Conservation (phyloP, 2,329 filamentous ascomycete genomes). For the Thelonectria discophora region DNA sequence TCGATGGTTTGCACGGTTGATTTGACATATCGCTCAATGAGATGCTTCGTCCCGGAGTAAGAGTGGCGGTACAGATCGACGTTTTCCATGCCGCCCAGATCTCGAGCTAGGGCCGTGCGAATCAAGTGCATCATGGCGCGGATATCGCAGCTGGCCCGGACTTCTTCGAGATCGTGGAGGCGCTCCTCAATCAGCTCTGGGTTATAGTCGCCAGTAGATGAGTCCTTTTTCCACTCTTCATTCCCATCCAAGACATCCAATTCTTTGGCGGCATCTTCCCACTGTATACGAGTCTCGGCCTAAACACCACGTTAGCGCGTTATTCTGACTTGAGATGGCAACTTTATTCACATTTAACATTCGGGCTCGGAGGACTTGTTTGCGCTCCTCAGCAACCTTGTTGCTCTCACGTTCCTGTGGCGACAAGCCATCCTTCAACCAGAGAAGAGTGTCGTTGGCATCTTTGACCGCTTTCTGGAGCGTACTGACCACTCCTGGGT, state of each 20-base stretch:
- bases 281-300: constrained; percentile 75
- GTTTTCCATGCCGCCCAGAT: constrained; percentile 87
- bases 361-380: constrained; percentile 68
- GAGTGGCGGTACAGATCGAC: constrained; percentile 83
- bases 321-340: neutral
- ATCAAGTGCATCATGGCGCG: constrained; percentile 81
- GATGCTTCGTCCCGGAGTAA: constrained; percentile 83
- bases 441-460: constrained; percentile 54
- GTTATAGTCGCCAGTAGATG: constrained; percentile 73
- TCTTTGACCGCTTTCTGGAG: constrained; percentile 48
- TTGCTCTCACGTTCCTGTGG: constrained; percentile 59
- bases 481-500: constrained; percentile 35
- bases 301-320: constrained; percentile 45
- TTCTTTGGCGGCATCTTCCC: constrained; percentile 78
- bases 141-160: constrained; percentile 75
- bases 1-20: constrained; percentile 80
- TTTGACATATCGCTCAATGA: constrained; percentile 88
- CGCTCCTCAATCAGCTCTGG: constrained; percentile 72
- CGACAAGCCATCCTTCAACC: constrained; percentile 63
- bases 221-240: constrained; percentile 79
- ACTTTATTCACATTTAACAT: constrained; percentile 69
- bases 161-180: constrained; percentile 78
- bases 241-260: constrained; percentile 84
- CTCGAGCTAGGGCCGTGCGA: constrained; percentile 80
- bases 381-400: constrained; percentile 63